Percentiles rank a stretch among this genome's conserved stretches.
These are phyloP conservation scores for Kitagawia praeruptora DNA, from an alignment of 129 eudicot genomes.

Conservation along the genomic window DNA sequence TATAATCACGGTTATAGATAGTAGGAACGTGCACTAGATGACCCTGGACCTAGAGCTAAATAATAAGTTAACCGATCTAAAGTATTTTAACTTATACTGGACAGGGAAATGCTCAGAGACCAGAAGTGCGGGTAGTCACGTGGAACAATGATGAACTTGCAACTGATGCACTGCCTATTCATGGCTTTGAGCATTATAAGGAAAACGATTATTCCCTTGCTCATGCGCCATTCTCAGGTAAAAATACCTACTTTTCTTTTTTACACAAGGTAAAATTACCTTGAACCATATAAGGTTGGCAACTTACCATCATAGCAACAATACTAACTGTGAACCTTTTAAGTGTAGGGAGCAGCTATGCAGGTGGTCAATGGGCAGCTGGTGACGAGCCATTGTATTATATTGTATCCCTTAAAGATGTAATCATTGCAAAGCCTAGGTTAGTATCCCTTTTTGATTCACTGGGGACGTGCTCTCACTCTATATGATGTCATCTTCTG, in stretches of 20 bases:
- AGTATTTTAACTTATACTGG: constrained; percentile 12
- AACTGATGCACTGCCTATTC: constrained; percentile 90
- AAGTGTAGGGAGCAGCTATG: constrained; percentile 91
- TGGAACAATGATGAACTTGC: constrained; percentile 98
- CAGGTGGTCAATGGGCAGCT: constrained; percentile 98
- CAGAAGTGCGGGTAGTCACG: constrained; percentile 93
- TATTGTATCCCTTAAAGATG: constrained; percentile 95
- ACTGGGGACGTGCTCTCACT: neutral
- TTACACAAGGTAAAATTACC: neutral
- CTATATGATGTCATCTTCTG: neutral
- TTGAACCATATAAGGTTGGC: constrained; percentile 8
- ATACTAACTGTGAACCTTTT: constrained; percentile 20
- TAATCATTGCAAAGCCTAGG: constrained; percentile 97
- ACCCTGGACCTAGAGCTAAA: neutral
- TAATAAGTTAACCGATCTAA: neutral
- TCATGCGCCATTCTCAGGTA: constrained; percentile 92
- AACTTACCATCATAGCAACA: constrained; percentile 6
- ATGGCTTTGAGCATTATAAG: constrained; percentile 97
- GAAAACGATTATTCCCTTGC: constrained; percentile 96
- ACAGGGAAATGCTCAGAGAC: constrained; percentile 99
- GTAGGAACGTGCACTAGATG: neutral
- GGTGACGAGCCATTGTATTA: constrained; percentile 97
- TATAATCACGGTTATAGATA: neutral
- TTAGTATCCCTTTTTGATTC: constrained; percentile 20
- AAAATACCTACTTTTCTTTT: neutral